Percentiles rank a stretch among this genome's conserved stretches.
Evolutionary conservation across 257 asterid species (phyloP).

Genomic region (Penstemon eatonii): DNA sequence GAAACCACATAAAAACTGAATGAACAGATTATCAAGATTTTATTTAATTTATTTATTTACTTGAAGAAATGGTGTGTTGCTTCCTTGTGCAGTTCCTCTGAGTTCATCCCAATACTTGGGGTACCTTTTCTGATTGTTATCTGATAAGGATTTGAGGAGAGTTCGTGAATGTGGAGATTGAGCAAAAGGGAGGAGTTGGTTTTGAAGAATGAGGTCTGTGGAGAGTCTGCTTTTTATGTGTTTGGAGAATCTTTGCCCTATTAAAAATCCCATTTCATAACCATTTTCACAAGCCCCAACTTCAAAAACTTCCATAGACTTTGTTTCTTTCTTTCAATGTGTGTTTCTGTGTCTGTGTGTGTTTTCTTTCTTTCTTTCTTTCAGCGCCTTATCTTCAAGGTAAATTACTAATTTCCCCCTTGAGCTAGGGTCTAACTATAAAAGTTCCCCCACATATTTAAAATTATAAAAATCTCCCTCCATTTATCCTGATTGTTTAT

Average conservation of each 20-base stretch:
- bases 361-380: too few relatives aligned
- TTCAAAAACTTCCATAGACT: slow-evolving; percentile 45
- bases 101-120: slow-evolving; percentile 81
- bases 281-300: slow-evolving; percentile 63
- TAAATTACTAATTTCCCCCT: too few relatives aligned
- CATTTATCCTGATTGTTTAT: too few relatives aligned
- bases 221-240: slow-evolving; percentile 60
- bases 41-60: slow-evolving; percentile 26
- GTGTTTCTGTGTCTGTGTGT: too few relatives aligned
- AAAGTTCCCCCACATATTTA: too few relatives aligned
- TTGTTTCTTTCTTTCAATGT: too few relatives aligned
- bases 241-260: slow-evolving; percentile 59
- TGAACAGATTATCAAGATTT: neutral
- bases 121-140: slow-evolving; percentile 51
- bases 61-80: slow-evolving; percentile 66
- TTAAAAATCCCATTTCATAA: slow-evolving; percentile 56
- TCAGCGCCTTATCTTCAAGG: too few relatives aligned
- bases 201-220: slow-evolving; percentile 63
- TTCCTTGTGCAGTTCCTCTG: slow-evolving; percentile 72
- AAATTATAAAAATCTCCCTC: too few relatives aligned
- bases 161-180: slow-evolving; percentile 43
- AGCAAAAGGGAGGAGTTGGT: slow-evolving; percentile 81
- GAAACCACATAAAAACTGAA: neutral
- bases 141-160: slow-evolving; percentile 50
- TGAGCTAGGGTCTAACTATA: too few relatives aligned